phyloP scores from a whole-genome alignment of 495 filamentous ascomycete genomes.

The Chlorociboria aeruginascens region DNA sequence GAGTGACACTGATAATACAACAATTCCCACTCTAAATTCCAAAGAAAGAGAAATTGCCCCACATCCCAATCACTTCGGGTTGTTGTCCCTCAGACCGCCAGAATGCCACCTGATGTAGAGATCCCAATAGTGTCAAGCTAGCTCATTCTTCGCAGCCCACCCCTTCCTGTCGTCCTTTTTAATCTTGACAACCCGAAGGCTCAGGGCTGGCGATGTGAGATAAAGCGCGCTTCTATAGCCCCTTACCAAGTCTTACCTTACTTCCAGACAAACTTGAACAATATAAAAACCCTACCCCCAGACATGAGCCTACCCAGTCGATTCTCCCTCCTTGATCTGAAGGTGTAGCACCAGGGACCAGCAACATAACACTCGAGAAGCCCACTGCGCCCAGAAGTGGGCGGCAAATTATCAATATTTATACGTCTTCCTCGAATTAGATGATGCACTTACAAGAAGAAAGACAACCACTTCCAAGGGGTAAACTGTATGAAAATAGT shows the following conservation, averaged over 20 bases:
- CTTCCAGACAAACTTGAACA: slow-evolving; percentile 47
- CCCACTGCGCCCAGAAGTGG: slow-evolving; percentile 25
- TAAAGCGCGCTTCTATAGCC: slow-evolving; percentile 33
- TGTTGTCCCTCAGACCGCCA: too few species aligned
- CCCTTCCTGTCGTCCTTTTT: slow-evolving; percentile 32
- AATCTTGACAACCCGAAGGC: slow-evolving; percentile 27
- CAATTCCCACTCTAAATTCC: too few species aligned
- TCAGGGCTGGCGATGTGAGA: slow-evolving; percentile 29
- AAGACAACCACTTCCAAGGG: slow-evolving; percentile 40
- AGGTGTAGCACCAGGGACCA: slow-evolving; percentile 29
- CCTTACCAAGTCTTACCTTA: slow-evolving; percentile 22
- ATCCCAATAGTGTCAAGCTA: too few species aligned
- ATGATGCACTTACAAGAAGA: neutral
- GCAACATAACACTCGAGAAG: slow-evolving; percentile 21
- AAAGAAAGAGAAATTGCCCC: too few species aligned
- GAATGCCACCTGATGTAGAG: too few species aligned
- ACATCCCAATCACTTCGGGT: too few species aligned
- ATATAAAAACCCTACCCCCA: slow-evolving; percentile 32
- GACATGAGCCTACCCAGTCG: slow-evolving; percentile 36
- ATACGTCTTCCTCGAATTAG: neutral
- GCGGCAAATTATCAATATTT: slow-evolving; percentile 11
- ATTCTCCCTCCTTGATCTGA: slow-evolving; percentile 32
- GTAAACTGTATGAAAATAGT: slow-evolving; percentile 31
- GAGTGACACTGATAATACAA: too few species aligned
- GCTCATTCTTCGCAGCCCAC: slow-evolving; percentile 20